Conservation (phyloP, 2,329 filamentous ascomycete genomes). For the Colletotrichum costaricense region DNA sequence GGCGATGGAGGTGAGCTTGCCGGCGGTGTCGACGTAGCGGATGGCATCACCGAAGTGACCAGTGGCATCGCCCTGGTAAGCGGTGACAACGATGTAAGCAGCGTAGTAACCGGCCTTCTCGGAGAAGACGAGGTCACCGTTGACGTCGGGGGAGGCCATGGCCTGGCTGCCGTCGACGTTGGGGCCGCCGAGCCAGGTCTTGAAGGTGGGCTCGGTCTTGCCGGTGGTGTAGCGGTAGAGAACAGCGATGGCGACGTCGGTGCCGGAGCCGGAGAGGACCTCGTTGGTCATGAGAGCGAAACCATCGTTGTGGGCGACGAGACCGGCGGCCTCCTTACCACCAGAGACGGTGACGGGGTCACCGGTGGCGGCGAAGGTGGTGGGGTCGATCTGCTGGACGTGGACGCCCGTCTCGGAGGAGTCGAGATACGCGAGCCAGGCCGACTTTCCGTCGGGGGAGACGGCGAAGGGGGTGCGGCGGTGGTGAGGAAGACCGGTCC, state of each 20-base stretch:
- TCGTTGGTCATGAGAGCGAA: conserved; percentile 73
- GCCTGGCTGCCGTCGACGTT: conserved; percentile 58
- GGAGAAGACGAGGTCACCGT: conserved; percentile 72
- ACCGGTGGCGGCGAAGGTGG: conserved; percentile 65
- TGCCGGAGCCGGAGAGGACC: conserved; percentile 59
- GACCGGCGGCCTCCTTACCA: conserved; percentile 69
- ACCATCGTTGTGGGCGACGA: conserved; percentile 71
- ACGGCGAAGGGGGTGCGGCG: conserved; percentile 72
- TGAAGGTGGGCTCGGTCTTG: conserved; percentile 60
- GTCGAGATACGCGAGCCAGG: conserved; percentile 71
- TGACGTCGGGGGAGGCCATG: conserved; percentile 67
- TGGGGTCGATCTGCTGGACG: conserved; percentile 65
- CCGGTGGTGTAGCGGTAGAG: conserved; percentile 70
- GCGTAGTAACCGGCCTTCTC: conserved; percentile 66
- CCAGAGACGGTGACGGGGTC: conserved; percentile 61
- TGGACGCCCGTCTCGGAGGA: conserved; percentile 65
- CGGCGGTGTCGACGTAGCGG: conserved; percentile 58
- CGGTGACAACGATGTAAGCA: conserved; percentile 71
- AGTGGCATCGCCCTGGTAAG: conserved; percentile 62
- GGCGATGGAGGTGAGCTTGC: conserved; percentile 60
- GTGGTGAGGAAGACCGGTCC: conserved; percentile 70
- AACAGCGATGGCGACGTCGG: conserved; percentile 64
- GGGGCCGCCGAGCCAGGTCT: conserved; percentile 69
- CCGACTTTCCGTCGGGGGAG: conserved; percentile 68
- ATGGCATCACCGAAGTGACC: conserved; percentile 69